Evolutionary conservation across 2,329 filamentous ascomycete species (phyloP).

Genomic region (Colletotrichum endophyticum): DNA sequence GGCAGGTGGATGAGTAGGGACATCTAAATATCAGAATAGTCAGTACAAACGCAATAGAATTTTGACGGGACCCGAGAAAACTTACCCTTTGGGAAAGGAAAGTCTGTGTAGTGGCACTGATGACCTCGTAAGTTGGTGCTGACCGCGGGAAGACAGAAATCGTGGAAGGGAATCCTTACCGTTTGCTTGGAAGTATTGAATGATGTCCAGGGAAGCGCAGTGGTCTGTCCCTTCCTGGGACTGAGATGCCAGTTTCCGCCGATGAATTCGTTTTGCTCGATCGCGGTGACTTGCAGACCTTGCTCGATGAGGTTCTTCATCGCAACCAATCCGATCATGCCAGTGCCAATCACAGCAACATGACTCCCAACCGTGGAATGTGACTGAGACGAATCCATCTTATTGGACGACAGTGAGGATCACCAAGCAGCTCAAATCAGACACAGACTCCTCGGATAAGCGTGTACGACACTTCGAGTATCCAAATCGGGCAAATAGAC

Average conservation of each 20-base stretch:
- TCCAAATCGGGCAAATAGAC: neutral
- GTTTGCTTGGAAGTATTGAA: conserved; percentile 18
- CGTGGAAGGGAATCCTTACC: neutral
- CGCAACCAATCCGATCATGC: conserved; percentile 18
- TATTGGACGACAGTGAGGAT: neutral
- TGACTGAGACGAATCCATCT: neutral
- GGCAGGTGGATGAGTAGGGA: conserved; percentile 26
- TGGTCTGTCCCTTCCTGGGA: neutral
- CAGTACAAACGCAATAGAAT: neutral
- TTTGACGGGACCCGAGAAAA: rapidly evolving
- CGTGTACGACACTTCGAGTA: neutral
- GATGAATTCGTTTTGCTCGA: conserved; percentile 11
- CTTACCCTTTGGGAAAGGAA: neutral
- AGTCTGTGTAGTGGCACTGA: conserved; percentile 17
- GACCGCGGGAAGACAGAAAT: neutral
- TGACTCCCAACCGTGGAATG: conserved; percentile 14
- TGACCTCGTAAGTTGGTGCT: neutral
- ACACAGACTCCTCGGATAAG: neutral
- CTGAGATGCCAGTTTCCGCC: conserved; percentile 20
- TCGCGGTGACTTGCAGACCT: conserved; percentile 14
- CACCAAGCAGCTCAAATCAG: neutral
- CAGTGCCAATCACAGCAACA: conserved; percentile 29
- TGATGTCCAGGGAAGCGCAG: conserved; percentile 11
- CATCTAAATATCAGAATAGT: conserved; percentile 18
- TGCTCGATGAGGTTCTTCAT: conserved; percentile 21